Evolutionary conservation across 768 basidiomycete genomes (phyloP).

Genomic region (Pisolithus albus): DNA sequence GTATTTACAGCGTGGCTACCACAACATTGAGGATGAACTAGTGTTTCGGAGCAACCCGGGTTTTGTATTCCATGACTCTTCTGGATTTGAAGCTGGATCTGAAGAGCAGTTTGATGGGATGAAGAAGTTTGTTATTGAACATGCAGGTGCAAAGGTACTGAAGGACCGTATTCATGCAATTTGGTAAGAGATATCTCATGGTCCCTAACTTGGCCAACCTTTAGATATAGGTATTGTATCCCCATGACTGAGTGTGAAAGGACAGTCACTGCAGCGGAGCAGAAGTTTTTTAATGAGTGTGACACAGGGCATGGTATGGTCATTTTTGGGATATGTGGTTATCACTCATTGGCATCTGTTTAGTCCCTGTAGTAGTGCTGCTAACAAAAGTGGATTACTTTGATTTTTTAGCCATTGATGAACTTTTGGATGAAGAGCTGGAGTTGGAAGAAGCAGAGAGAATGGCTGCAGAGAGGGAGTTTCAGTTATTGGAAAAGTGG

Average conservation of each 20-base stretch:
- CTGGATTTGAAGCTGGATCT: conserved; percentile 34
- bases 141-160: conserved; percentile 11
- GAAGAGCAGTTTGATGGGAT: conserved; percentile 24
- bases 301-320: conserved; percentile 7
- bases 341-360: not conserved
- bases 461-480: conserved; percentile 11
- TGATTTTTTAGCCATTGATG: conserved; percentile 12
- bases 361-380: conserved; percentile 34
- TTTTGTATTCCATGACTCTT: conserved; percentile 38
- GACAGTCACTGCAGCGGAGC: conserved; percentile 23
- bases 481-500: not conserved
- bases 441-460: conserved; percentile 5
- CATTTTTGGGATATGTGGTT: not conserved
- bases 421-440: conserved; percentile 7
- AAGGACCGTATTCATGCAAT: conserved; percentile 32
- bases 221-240: conserved; percentile 33
- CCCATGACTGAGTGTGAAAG: conserved; percentile 19
- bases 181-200: conserved; percentile 21
- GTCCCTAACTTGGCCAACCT: not conserved
- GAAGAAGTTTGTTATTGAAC: conserved; percentile 23
- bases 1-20: conserved; percentile 17
- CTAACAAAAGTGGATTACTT: conserved; percentile 35
- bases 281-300: conserved; percentile 25
- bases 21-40: conserved; percentile 27
- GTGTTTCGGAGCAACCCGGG: conserved; percentile 24